These are phyloP conservation scores for Metschnikowia anglica DNA, from an alignment of 805 yeast genomes.

Conservation along the genomic window DNA sequence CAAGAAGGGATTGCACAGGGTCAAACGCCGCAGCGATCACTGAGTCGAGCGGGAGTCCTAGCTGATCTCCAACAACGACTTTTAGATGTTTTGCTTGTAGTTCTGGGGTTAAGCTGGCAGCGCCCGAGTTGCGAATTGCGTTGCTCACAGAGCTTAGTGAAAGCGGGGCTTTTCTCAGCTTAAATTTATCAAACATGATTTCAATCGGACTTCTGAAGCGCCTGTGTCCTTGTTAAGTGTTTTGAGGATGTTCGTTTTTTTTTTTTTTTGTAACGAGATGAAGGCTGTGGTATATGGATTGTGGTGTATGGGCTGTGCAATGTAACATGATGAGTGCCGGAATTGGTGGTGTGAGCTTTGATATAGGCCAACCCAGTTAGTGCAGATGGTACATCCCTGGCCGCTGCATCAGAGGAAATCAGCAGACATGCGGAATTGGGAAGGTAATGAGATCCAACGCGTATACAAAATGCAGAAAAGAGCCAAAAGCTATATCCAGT, in stretches of 20 bases:
- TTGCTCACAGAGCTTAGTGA: conserved; percentile 43
- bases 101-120: conserved; percentile 34
- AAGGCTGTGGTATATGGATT: background rate
- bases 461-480: too few species aligned
- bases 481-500: too few species aligned
- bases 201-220: background rate
- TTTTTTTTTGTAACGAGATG: background rate
- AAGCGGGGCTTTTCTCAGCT: conserved; percentile 42
- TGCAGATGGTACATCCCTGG: too few species aligned
- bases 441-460: too few species aligned
- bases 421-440: too few species aligned
- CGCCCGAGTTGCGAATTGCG: conserved; percentile 37
- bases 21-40: conserved; percentile 74
- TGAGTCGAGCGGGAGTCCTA: conserved; percentile 53
- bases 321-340: too few species aligned
- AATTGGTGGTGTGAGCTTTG: too few species aligned
- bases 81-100: conserved; percentile 31
- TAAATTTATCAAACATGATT: conserved; percentile 39
- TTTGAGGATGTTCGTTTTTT: background rate
- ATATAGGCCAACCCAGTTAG: too few species aligned
- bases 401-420: too few species aligned
- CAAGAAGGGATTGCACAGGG: conserved; percentile 83
- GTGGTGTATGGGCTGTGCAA: too few species aligned
- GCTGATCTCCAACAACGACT: conserved; percentile 29
- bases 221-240: background rate